Percentiles rank a stretch among this genome's conserved stretches.
These are phyloP conservation scores for Oehlia diaphana DNA, from an alignment of 192 early-diverging fungal species.

Conservation along the genomic window DNA sequence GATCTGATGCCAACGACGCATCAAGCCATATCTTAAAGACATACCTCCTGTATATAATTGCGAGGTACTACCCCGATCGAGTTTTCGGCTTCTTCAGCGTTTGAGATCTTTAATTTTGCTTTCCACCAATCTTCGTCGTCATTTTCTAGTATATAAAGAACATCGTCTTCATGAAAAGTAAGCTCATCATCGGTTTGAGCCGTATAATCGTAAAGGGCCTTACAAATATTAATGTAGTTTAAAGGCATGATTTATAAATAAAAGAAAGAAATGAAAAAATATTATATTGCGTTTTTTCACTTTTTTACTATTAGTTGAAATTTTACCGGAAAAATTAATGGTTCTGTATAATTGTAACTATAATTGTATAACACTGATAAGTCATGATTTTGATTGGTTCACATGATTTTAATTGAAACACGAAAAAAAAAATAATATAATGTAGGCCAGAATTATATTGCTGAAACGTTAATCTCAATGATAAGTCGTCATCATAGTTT, in stretches of 20 bases:
- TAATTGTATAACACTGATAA: no score
- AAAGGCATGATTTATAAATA: constrained; percentile 39
- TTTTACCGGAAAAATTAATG: no score
- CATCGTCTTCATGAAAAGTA: constrained; percentile 80
- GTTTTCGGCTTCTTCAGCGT: constrained; percentile 32
- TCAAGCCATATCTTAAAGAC: neutral
- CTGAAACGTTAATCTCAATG: no score
- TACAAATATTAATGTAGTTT: constrained; percentile 56
- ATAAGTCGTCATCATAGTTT: no score
- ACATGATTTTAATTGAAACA: no score
- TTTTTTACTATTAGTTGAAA: no score
- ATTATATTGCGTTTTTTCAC: no score
- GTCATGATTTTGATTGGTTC: no score
- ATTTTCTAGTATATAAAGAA: constrained; percentile 83
- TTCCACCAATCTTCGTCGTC: constrained; percentile 91
- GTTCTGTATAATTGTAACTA: no score
- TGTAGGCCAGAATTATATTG: no score
- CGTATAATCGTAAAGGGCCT: constrained; percentile 89
- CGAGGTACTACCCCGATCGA: constrained; percentile 83
- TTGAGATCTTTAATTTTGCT: constrained; percentile 68
- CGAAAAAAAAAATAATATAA: no score
- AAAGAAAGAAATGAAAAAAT: neutral
- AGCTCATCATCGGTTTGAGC: constrained; percentile 85
- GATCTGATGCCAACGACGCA: neutral
- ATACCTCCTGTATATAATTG: constrained; percentile 76